Conservation (phyloP, 2,329 filamentous ascomycete species). For the Phaeosphaeriaceae sp. region DNA sequence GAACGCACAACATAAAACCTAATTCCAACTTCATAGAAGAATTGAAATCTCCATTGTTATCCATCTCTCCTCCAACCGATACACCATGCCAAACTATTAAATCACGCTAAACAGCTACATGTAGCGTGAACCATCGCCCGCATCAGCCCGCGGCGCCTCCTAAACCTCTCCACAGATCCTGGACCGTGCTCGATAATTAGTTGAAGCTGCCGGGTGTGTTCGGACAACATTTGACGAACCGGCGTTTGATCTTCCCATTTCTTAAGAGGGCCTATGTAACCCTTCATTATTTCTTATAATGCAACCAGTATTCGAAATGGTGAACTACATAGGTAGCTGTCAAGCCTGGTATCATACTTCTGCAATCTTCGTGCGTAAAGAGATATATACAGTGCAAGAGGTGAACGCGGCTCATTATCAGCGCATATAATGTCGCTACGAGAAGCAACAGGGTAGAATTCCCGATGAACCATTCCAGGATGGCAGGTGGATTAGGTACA, state of each 20-base stretch:
- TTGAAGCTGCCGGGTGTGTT: no score
- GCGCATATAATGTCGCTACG: conserved; percentile 18
- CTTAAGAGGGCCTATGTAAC: background rate
- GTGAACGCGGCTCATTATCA: conserved; percentile 24
- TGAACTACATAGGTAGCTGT: no score
- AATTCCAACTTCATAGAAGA: conserved; percentile 21
- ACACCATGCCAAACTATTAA: conserved; percentile 20
- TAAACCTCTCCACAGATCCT: conserved; percentile 23
- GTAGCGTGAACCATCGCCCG: conserved; percentile 45
- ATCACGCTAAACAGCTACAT: conserved; percentile 31
- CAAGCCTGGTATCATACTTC: conserved; percentile 8
- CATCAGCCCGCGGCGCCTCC: conserved; percentile 23
- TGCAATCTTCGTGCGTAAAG: background rate
- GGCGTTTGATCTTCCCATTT: no score
- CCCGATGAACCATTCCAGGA: conserved; percentile 26
- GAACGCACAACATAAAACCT: conserved; percentile 19
- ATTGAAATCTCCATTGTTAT: background rate
- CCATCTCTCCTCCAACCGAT: conserved; percentile 5
- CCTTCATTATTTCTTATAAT: no score
- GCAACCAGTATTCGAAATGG: no score
- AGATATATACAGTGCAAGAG: no score
- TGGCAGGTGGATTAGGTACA: conserved; percentile 32
- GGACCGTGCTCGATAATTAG: conserved; percentile 5
- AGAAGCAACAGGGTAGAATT: conserved; percentile 19
- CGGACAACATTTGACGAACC: no score